These are phyloP conservation scores for Exophiala sp. DNA, from an alignment of 2,329 filamentous ascomycete genomes.

Conservation along the genomic window DNA sequence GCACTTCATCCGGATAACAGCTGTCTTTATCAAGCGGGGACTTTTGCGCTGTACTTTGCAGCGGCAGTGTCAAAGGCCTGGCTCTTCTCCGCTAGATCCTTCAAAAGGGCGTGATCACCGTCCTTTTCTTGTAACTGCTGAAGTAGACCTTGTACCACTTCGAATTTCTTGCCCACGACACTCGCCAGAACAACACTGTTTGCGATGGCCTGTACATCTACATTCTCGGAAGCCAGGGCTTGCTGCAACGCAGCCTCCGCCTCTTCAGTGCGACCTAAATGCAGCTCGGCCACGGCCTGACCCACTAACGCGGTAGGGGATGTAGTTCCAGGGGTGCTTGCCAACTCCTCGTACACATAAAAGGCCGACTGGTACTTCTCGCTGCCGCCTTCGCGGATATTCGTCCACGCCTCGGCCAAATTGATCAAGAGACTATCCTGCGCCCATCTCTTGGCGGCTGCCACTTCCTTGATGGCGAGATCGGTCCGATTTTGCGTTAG, in stretches of 20 bases:
- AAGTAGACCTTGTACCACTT: constrained; percentile 28
- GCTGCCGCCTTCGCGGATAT: constrained; percentile 80
- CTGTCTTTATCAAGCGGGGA: constrained; percentile 39
- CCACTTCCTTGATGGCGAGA: constrained; percentile 82
- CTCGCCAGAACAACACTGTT: constrained; percentile 76
- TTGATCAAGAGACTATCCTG: constrained; percentile 93
- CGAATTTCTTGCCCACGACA: constrained; percentile 64
- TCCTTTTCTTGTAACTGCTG: constrained; percentile 48
- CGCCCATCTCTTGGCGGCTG: constrained; percentile 81
- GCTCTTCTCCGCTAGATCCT: constrained; percentile 77
- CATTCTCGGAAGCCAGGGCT: constrained; percentile 63
- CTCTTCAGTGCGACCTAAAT: constrained; percentile 82
- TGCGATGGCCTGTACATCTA: constrained; percentile 66
- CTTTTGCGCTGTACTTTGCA: constrained; percentile 80
- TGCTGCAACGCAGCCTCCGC: constrained; percentile 79
- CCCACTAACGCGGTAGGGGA: constrained; percentile 71
- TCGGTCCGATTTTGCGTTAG: constrained; percentile 87
- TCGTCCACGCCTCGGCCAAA: constrained; percentile 91
- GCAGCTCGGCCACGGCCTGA: constrained; percentile 85
- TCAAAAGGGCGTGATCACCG: constrained; percentile 63
- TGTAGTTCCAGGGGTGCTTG: constrained; percentile 74
- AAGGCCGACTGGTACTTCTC: constrained; percentile 95
- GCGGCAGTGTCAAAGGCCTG: constrained; percentile 80
- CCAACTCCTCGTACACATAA: constrained; percentile 95
- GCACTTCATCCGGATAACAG: neutral